Evolutionary conservation across 352 stramenopile genomes (phyloP).

Genomic region (Thraustotheca clavata): DNA sequence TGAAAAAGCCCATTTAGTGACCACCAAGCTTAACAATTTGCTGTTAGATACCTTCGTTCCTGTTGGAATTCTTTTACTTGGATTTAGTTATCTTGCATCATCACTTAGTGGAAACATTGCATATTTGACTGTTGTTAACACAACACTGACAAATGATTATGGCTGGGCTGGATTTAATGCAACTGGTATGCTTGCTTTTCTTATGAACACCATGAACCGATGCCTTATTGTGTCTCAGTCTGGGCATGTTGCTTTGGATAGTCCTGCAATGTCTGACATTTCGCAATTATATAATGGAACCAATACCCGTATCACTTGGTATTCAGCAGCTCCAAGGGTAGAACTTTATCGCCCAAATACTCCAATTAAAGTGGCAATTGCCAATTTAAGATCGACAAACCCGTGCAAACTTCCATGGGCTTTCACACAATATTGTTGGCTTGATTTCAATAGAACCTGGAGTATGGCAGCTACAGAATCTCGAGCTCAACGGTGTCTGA

Average conservation of each 20-base stretch:
- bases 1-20: no score
- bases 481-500: background rate
- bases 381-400: background rate
- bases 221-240: background rate
- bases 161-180: constrained; percentile 8
- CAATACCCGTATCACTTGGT: background rate
- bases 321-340: background rate
- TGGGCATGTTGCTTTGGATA: background rate
- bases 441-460: background rate
- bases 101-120: background rate
- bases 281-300: background rate
- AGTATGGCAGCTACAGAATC: background rate
- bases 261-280: background rate
- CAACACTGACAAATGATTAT: constrained; percentile 11
- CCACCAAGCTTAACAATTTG: no score
- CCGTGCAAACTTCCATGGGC: background rate
- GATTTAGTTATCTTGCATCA: no score
- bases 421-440: background rate
- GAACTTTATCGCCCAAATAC: background rate
- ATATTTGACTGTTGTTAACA: background rate
- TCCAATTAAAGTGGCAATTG: background rate
- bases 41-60: no score
- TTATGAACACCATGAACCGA: background rate
- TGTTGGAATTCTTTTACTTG: no score
- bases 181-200: background rate